Base-by-base conservation (phyloP, 2,329 filamentous ascomycete species). In the Bipolaris victoriae region DNA sequence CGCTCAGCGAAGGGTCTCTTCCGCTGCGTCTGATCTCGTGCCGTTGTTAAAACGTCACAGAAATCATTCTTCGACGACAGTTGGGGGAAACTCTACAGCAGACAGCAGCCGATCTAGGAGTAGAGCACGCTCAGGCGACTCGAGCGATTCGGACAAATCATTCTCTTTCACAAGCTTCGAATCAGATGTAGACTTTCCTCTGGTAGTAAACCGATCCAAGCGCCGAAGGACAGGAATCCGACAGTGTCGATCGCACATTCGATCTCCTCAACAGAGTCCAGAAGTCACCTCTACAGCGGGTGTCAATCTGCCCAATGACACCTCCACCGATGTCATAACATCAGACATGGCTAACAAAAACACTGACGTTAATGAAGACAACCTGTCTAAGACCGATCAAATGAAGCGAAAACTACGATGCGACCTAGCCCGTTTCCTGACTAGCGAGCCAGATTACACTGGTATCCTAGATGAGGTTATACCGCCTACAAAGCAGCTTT, bases 351-450 rank as follows among this genome's bases (percentile, higher is more conserved):
- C 7, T n/a, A 26, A 35, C 16, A 22, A 22, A 10, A 49, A 35
- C 46, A 24, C 24, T 7, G 37, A n/a, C 18, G 13, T 37, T 36
- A 9, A 37, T 26, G 33, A 49, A 39, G 46, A 39, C 33, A n/a
- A 15, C 18, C 46, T 26, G 10, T 39, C 46, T 13, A 7, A 4
- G 18, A 9, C 33, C 33, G 16, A 49, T 35, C 33, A 40, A 40
- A 22, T 40, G 22, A 49, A 49, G 36, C 35, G 18, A 22, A 49
- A 49, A 36, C 47, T 49, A 22, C 35, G 40, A 31, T 36, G 31
- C 31, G 35, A 49, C 47, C 47, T 49, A 15, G 18, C 13, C 29
- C 47, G 47, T 26, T n/a, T 41, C 35, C 47, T 49, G 36, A 49
- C 24, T 15, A 40, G 24, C n/a, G 13, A 49, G 36, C 35, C 35